Conservation (phyloP, 2,329 filamentous ascomycete species). For the Neocatenulostroma microsporum region DNA sequence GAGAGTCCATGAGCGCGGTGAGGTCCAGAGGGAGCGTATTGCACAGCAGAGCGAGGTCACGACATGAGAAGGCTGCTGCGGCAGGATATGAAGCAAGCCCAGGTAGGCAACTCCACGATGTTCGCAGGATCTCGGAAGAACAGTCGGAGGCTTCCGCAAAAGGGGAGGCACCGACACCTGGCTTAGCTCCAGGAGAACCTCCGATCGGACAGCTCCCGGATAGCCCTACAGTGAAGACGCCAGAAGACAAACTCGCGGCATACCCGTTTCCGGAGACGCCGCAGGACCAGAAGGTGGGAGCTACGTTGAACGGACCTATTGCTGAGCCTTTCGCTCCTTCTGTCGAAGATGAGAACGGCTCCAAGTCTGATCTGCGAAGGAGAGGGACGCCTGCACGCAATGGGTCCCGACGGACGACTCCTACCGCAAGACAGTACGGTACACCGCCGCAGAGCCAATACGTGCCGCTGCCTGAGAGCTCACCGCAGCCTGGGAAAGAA, state of each 20-base stretch:
- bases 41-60: constrained; percentile 22
- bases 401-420: constrained; percentile 8
- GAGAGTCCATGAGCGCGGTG: constrained; percentile 74
- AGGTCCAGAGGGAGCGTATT: constrained; percentile 48
- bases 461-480: constrained; percentile 39
- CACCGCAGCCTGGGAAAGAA: constrained; percentile 73
- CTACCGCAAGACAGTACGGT: too few species aligned
- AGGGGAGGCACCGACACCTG: constrained; percentile 17
- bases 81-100: constrained; percentile 52
- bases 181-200: constrained; percentile 22
- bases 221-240: constrained; percentile 49
- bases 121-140: constrained; percentile 57
- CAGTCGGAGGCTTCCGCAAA: constrained; percentile 22
- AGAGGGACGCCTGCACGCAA: constrained; percentile 31
- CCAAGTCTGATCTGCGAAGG: too few species aligned
- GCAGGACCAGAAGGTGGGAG: constrained; percentile 16
- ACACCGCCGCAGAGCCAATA: constrained; percentile 38
- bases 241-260: constrained; percentile 55
- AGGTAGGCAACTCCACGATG: constrained; percentile 42
- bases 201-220: constrained; percentile 26
- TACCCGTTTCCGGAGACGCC: constrained; percentile 22
- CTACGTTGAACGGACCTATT: constrained; percentile 30
- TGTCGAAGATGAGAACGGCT: too few species aligned
- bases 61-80: constrained; percentile 14
- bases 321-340: constrained; percentile 21